Conservation (phyloP, 176 grass and related monocot genomes). For the Typha latifolia region DNA sequence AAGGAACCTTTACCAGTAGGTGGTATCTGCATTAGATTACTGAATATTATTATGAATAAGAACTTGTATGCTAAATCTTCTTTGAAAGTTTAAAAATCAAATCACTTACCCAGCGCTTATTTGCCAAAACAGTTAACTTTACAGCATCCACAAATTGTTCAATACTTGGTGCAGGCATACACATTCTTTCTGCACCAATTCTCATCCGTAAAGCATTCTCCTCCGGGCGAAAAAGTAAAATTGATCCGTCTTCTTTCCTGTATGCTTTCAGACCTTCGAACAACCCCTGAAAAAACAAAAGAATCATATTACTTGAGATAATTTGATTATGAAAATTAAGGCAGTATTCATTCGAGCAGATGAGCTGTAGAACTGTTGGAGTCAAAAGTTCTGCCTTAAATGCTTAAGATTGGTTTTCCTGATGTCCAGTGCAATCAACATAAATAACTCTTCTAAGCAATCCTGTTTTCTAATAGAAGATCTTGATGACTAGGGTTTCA, state of each 20-base stretch:
- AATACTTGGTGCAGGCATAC: conserved; percentile 71
- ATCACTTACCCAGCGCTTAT: conserved; percentile 67
- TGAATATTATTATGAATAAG: neutral
- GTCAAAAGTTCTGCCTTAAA: neutral
- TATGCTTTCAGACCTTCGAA: conserved; percentile 93
- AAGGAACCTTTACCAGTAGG: conserved; percentile 88
- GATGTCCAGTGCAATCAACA: neutral
- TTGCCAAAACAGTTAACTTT: conserved; percentile 78
- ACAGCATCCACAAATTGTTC: conserved; percentile 82
- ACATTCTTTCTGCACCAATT: conserved; percentile 77
- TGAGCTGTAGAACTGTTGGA: neutral
- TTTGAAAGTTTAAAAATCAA: conserved; percentile 26
- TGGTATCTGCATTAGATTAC: conserved; percentile 42
- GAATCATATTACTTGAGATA: neutral
- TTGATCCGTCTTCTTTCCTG: conserved; percentile 58
- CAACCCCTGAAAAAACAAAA: conserved; percentile 44
- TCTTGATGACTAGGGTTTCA: no score
- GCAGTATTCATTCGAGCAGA: neutral
- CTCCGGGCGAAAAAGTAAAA: conserved; percentile 82
- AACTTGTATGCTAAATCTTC: conserved; percentile 1
- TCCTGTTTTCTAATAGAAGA: no score
- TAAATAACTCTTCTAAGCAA: neutral
- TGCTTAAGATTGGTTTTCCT: neutral
- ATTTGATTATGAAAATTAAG: neutral
- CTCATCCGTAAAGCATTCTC: conserved; percentile 86